A percentile compares a stretch with the other conserved stretches of the same genome.
phyloP scores from a whole-genome alignment of 78 protist genomes.

The Dictyostelium citrinum region DNA sequence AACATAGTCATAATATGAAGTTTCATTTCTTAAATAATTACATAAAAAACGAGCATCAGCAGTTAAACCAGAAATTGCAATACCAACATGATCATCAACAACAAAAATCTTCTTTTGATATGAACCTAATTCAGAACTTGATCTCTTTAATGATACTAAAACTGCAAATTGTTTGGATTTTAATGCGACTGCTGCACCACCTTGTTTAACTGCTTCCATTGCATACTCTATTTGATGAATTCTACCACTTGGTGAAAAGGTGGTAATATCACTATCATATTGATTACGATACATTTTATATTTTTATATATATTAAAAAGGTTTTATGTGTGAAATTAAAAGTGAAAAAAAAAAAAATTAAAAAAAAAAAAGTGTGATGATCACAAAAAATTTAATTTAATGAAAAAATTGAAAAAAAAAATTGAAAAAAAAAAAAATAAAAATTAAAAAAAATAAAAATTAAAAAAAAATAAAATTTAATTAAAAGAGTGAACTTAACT shows the following conservation, averaged over 20 bases:
- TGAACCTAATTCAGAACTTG: conserved; percentile 91
- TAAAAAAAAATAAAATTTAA: too few species aligned
- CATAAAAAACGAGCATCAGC: conserved; percentile 81
- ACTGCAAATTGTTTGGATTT: conserved; percentile 89
- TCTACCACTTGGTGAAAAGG: conserved; percentile 95
- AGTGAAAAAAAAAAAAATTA: neutral
- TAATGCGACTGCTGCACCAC: conserved; percentile 92
- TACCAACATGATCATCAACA: conserved; percentile 96
- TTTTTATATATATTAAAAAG: neutral
- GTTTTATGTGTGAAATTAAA: neutral
- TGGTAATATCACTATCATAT: conserved; percentile 93
- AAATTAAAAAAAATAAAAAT: neutral
- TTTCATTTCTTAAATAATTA: conserved; percentile 92
- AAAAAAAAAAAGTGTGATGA: neutral
- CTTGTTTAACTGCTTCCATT: conserved; percentile 99
- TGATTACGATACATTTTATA: conserved; percentile 83
- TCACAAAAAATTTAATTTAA: neutral
- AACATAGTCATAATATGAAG: conserved; percentile 88
- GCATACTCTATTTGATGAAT: conserved; percentile 98
- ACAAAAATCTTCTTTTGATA: conserved; percentile 93
- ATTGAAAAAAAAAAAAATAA: neutral
- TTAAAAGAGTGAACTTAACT: neutral
- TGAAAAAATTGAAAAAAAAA: neutral
- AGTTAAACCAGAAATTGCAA: conserved; percentile 96
- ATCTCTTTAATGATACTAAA: conserved; percentile 89